These are phyloP conservation scores for Cladosporium sp. DNA, from an alignment of 2,329 filamentous ascomycete genomes.

Conservation along the genomic window DNA sequence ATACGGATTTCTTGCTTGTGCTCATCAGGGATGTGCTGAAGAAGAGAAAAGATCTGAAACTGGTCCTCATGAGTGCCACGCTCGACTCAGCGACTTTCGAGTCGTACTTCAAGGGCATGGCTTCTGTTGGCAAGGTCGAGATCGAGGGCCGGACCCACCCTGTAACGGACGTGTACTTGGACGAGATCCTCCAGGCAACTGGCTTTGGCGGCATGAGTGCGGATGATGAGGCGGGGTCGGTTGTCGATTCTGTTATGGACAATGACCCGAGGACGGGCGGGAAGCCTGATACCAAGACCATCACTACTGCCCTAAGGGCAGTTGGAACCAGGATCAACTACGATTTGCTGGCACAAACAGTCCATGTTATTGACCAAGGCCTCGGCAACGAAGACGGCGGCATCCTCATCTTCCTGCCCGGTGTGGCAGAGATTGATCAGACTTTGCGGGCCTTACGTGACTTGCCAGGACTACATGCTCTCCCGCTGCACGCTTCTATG, in stretches of 20 bases:
- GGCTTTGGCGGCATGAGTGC: constrained; percentile 53
- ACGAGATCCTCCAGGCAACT: constrained; percentile 77
- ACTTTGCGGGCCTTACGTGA: constrained; percentile 62
- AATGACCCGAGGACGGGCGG: constrained; percentile 18
- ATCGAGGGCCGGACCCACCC: constrained; percentile 86
- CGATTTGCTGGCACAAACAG: constrained; percentile 71
- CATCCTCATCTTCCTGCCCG: constrained; percentile 92
- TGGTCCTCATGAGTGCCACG: constrained; percentile 94
- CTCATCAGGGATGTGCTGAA: constrained; percentile 76
- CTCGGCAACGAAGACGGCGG: constrained; percentile 69
- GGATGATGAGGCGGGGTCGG: constrained; percentile 33
- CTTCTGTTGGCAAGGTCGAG: constrained; percentile 67
- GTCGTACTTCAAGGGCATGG: constrained; percentile 61
- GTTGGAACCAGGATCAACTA: constrained; percentile 82
- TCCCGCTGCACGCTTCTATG: constrained; percentile 88
- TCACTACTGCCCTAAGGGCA: constrained; percentile 37
- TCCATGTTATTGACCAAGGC: constrained; percentile 73
- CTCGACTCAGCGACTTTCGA: constrained; percentile 82
- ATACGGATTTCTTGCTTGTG: constrained; percentile 89
- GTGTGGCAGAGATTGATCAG: constrained; percentile 83
- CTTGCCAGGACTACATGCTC: constrained; percentile 64
- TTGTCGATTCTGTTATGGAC: constrained; percentile 34
- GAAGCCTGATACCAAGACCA: constrained; percentile 19
- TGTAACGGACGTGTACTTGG: constrained; percentile 82
- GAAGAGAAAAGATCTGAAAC: constrained; percentile 69